Percentiles rank a stretch among this genome's conserved stretches.
Conservation (phyloP, 768 basidiomycete species). For the Gymnopilus junonius region DNA sequence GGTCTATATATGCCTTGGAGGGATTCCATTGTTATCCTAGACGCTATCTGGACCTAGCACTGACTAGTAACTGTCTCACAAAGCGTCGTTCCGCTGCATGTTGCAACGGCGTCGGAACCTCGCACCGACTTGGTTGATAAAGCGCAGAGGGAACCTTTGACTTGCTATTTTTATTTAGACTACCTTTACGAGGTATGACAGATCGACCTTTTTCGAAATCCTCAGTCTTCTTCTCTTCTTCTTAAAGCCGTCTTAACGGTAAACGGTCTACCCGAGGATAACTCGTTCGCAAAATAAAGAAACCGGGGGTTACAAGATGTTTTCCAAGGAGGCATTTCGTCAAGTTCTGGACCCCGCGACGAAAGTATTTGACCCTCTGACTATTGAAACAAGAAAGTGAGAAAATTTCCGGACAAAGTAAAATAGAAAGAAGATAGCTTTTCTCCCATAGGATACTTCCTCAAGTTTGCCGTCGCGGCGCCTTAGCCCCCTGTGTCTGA, state of each 20-base stretch:
- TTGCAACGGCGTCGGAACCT: background rate
- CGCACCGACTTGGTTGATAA: background rate
- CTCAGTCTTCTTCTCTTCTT: background rate
- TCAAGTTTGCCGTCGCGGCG: background rate
- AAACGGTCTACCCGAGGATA: too few species aligned
- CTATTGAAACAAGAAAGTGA: too few species aligned
- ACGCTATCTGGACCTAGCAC: background rate
- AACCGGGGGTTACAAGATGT: too few species aligned
- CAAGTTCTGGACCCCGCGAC: too few species aligned
- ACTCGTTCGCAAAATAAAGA: background rate
- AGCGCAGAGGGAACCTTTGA: background rate
- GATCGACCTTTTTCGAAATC: background rate
- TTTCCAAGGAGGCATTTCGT: too few species aligned
- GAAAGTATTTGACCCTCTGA: too few species aligned
- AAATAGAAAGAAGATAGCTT: background rate
- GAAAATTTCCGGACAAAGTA: background rate
- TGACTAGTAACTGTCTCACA: background rate
- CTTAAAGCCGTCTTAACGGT: too few species aligned
- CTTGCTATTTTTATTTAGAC: background rate
- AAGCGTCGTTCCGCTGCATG: background rate
- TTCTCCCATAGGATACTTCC: background rate
- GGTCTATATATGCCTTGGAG: background rate
- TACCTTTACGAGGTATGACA: background rate
- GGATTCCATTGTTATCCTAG: background rate
- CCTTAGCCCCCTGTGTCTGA: background rate